Evolutionary conservation across 2,329 filamentous ascomycete genomes (phyloP).

Genomic region (Verruconis gallopava): DNA sequence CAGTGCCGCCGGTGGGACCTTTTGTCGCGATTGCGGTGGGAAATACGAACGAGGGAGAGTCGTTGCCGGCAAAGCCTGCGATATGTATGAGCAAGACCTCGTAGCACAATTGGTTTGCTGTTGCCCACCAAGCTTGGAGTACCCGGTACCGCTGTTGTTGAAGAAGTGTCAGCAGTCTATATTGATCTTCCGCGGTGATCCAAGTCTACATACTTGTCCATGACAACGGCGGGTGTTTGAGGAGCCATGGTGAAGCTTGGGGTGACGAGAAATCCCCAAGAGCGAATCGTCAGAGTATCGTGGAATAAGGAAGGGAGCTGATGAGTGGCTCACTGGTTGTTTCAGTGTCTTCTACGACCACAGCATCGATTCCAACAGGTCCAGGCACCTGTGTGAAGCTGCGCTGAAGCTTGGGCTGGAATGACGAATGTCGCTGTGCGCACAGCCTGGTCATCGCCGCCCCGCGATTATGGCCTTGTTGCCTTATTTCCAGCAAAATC

Average conservation of each 20-base stretch:
- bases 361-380: no score
- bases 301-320: no score
- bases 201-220: slow-evolving; percentile 85
- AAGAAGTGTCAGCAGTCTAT: slow-evolving; percentile 28
- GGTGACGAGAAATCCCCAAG: no score
- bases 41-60: slow-evolving; percentile 98
- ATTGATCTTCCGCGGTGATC: slow-evolving; percentile 10
- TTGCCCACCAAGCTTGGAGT: slow-evolving; percentile 86
- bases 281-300: no score
- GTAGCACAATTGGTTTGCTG: neutral
- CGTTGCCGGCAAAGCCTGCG: slow-evolving; percentile 93
- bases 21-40: slow-evolving; percentile 97
- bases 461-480: no score
- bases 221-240: slow-evolving; percentile 99
- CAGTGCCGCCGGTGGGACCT: slow-evolving; percentile 56
- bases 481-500: no score
- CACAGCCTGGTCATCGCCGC: no score
- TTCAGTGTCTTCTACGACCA: no score
- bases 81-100: slow-evolving; percentile 12
- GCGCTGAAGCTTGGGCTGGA: neutral
- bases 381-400: neutral
- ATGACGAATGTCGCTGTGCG: neutral
- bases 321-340: no score
- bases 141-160: slow-evolving; percentile 82
- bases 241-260: slow-evolving; percentile 68